A percentile compares a stretch with the other conserved stretches of the same genome.
phyloP scores from a whole-genome alignment of 495 filamentous ascomycete genomes.

The Aspergillus panamensis region DNA sequence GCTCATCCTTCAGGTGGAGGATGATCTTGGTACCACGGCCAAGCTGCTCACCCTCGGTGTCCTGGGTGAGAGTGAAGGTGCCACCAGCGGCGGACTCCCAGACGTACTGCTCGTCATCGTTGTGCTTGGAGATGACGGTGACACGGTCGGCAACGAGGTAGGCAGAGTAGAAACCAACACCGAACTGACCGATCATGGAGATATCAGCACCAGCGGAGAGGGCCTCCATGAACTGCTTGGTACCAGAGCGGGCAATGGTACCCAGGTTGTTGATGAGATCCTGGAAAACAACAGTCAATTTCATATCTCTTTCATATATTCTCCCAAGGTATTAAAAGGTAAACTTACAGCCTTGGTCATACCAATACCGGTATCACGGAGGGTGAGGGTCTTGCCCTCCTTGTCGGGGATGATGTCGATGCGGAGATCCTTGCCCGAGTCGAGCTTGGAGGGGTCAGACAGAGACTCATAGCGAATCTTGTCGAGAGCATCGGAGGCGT shows the following conservation, averaged over 20 bases:
- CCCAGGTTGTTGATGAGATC: conserved; percentile 99
- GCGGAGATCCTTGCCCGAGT: conserved; percentile 91
- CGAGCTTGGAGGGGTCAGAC: conserved; percentile 95
- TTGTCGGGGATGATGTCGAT: conserved; percentile 98
- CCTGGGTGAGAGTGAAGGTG: conserved; percentile 89
- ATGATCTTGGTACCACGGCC: conserved; percentile 97
- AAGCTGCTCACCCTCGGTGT: conserved; percentile 85
- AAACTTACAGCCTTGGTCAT: conserved; percentile 98
- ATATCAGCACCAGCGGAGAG: conserved; percentile 97
- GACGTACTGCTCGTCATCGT: conserved; percentile 99
- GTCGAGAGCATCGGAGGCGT: conserved; percentile 96
- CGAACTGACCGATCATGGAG: conserved; percentile 99
- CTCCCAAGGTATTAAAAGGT: neutral
- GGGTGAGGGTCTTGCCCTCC: conserved; percentile 93
- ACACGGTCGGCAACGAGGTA: conserved; percentile 98
- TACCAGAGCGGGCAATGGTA: conserved; percentile 97
- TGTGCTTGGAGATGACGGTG: conserved; percentile 94
- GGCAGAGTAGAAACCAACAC: conserved; percentile 99
- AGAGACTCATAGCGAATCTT: conserved; percentile 99
- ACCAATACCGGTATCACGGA: conserved; percentile 97
- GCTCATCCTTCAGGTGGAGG: conserved; percentile 98
- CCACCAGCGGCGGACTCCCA: conserved; percentile 98
- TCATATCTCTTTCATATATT: too few relatives aligned
- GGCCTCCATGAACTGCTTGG: conserved; percentile 99
- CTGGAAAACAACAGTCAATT: conserved; percentile 37